Conservation (phyloP, 2,329 filamentous ascomycete genomes). For the Sordariomycetes sp. region DNA sequence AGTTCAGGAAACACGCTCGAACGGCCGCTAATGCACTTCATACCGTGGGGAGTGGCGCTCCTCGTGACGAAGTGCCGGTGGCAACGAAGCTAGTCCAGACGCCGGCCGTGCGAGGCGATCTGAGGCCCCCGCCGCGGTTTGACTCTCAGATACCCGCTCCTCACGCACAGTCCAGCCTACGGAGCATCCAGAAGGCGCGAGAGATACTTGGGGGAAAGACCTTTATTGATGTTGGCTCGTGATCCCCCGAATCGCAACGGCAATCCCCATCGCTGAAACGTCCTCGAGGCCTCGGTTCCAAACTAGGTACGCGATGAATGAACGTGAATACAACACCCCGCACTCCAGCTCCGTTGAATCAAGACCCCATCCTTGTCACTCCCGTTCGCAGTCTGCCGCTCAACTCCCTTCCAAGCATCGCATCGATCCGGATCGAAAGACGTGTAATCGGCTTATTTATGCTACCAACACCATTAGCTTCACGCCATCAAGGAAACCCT, state of each 20-base stretch:
- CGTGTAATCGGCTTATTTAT: not conserved
- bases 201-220: not conserved
- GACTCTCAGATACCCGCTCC: not conserved
- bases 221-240: not conserved
- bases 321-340: not conserved
- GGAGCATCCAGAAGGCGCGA: not conserved
- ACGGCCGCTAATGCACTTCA: not conserved
- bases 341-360: not conserved
- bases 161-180: not conserved
- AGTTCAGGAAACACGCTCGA: not conserved
- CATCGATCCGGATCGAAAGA: not conserved
- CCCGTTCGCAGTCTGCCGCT: not conserved
- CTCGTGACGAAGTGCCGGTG: not conserved
- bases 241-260: not conserved
- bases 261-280: not conserved
- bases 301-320: not conserved
- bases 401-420: not conserved
- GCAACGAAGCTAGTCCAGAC: not conserved
- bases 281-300: not conserved
- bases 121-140: not conserved
- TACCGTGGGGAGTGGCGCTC: not conserved
- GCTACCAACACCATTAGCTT: not conserved
- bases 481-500: not conserved
- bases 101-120: not conserved
- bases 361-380: not conserved